Evolutionary conservation across 176 grass and related monocot species (phyloP).

Genomic region (Hsuehochloa calcarea): DNA sequence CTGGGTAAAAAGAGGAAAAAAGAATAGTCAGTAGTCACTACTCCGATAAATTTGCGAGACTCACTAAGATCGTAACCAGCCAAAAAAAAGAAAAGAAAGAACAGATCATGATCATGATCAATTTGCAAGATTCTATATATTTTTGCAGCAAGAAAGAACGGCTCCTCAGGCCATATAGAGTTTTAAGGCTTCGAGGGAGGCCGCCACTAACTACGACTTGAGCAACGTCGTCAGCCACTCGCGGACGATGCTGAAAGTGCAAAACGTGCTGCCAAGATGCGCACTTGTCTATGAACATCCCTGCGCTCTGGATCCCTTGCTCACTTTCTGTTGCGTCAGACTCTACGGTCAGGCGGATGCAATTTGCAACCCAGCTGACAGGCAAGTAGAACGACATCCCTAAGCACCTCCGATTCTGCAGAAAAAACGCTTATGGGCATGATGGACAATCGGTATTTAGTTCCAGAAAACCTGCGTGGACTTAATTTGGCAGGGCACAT

Average conservation of each 20-base stretch:
- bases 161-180: no score
- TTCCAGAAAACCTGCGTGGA: not conserved
- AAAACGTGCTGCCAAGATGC: no score
- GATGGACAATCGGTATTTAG: not conserved
- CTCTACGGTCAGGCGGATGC: not conserved
- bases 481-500: not conserved
- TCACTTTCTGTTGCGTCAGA: not conserved
- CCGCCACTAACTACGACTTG: no score
- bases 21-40: not conserved
- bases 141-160: not conserved
- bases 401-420: no score
- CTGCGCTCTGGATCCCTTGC: not conserved
- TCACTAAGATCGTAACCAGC: not conserved
- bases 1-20: not conserved
- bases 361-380: not conserved
- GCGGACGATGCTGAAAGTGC: not conserved
- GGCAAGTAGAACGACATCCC: no score
- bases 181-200: no score
- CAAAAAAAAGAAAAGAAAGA: no score
- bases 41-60: not conserved
- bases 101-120: not conserved
- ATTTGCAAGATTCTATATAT: not conserved
- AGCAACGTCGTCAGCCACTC: no score
- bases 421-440: no score
- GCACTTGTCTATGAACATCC: not conserved